These are phyloP conservation scores for Botryotinia convoluta DNA, from an alignment of 2,329 filamentous ascomycete genomes.

Conservation along the genomic window DNA sequence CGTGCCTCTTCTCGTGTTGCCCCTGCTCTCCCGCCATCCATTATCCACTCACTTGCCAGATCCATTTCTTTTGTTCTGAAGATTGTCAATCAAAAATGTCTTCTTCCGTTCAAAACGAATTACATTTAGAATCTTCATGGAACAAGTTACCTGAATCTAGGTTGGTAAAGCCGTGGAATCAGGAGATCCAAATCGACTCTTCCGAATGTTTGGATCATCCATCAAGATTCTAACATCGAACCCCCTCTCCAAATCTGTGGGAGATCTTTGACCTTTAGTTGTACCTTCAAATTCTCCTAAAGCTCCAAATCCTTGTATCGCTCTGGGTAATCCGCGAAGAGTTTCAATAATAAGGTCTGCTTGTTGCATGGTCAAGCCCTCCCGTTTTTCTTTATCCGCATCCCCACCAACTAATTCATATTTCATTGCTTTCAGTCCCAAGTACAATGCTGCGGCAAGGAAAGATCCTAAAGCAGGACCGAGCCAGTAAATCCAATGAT, in stretches of 20 bases:
- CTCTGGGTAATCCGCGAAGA: slow-evolving; percentile 7
- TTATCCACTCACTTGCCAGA: too few species aligned
- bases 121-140: neutral
- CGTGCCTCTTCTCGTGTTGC: neutral
- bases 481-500: slow-evolving; percentile 47
- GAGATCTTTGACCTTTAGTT: neutral
- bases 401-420: slow-evolving; percentile 19
- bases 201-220: neutral
- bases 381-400: slow-evolving; percentile 17
- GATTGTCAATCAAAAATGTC: neutral
- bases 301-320: neutral
- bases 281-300: neutral
- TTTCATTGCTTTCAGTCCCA: slow-evolving; percentile 12
- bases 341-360: slow-evolving; percentile 15
- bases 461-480: slow-evolving; percentile 4
- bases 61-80: neutral
- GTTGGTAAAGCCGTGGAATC: neutral
- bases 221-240: neutral
- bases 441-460: slow-evolving; percentile 6
- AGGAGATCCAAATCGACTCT: neutral
- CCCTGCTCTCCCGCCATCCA: neutral
- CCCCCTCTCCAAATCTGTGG: neutral
- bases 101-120: neutral
- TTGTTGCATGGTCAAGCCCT: neutral
- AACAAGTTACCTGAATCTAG: neutral